Base-by-base conservation (phyloP, 1,139 yeast genomes). In the Pichia sp. region DNA sequence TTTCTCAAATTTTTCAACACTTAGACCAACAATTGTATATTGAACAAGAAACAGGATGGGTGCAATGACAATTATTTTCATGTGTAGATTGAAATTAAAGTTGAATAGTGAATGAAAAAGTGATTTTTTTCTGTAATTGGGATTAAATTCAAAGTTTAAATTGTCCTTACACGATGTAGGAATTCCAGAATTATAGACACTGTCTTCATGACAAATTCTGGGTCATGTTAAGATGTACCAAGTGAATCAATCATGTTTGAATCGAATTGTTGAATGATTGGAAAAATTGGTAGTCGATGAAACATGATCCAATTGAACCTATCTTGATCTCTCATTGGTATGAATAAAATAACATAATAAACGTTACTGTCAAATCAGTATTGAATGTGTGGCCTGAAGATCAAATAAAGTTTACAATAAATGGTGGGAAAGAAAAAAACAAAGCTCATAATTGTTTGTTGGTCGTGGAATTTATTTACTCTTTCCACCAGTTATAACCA, bases 31-130 rank as follows among this genome's bases (percentile, higher is more conserved):
- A 18, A 3, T 3, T 11, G 25, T 25, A 24, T 23, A 26, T 35
- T 42, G 35, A 47, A 41, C 17, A 47, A 33, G 31, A 20, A 30
- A 25, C 34, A 46, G 45, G 39, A 45, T 47, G 44, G 48, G 31
- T 47, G 50, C 50, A 45, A 31, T 41, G 44, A 37, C n/a, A n/a
- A n/a, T n/a, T n/a, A n/a, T n/a, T n/a, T n/a, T n/a, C 14, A n/a
- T 26, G 30, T 26, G 15, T 3, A 26, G 14, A 14, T 14, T 18
- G 12, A 14, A n/a, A n/a, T n/a, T n/a, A n/a, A n/a, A n/a, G 26
- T 31, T 14, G n/a, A 37, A 22, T 15, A 20, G 25, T 12, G 5
- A 5, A 22, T n/a, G 11, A 18, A 32, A 22, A 21, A 26, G 5
- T 10, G 11, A n/a, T 11, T 8, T 22, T 10, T n/a, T n/a, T n/a